Evolutionary conservation across 1,284 basidiomycete species (phyloP).

Genomic region (Sanguinoderma infundibulare): DNA sequence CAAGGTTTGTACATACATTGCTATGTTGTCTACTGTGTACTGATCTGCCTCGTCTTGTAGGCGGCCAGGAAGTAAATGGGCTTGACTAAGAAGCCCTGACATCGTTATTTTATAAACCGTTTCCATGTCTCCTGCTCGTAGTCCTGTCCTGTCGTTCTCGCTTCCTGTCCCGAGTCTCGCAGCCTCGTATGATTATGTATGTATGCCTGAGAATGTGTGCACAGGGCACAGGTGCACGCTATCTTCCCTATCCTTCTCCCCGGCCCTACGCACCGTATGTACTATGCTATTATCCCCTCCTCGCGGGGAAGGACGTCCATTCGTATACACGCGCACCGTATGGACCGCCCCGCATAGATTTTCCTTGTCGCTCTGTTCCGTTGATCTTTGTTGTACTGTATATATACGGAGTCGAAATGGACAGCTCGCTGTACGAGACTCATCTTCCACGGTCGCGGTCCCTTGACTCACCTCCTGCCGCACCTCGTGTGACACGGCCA

Average conservation of each 20-base stretch:
- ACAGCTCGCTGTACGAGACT: conserved; percentile 4
- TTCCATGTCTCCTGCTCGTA: conserved; percentile 16
- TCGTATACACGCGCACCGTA: conserved; percentile 21
- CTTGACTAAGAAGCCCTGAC: not conserved
- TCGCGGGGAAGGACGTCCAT: conserved; percentile 5
- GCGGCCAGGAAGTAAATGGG: conserved; percentile 33
- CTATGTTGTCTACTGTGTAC: not conserved
- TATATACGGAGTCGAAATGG: not conserved
- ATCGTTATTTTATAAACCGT: conserved; percentile 7
- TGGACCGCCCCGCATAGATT: conserved; percentile 15
- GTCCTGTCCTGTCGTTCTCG: conserved; percentile 4
- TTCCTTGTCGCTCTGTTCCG: conserved; percentile 11
- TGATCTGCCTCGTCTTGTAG: conserved; percentile 13
- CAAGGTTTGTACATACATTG: conserved; percentile 19
- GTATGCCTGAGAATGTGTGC: conserved; percentile 9
- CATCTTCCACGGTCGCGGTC: not conserved
- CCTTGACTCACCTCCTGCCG: not conserved
- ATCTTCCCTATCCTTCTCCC: not conserved
- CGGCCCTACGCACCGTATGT: conserved; percentile 5
- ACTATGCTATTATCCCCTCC: conserved; percentile 15
- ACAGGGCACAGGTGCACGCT: not conserved
- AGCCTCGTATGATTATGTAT: conserved; percentile 22
- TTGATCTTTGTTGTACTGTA: conserved; percentile 7
- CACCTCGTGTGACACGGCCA: conserved; percentile 4
- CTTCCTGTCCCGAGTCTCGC: conserved; percentile 3